Conservation (phyloP, 2,329 filamentous ascomycete genomes). For the Diaporthe vaccinii region DNA sequence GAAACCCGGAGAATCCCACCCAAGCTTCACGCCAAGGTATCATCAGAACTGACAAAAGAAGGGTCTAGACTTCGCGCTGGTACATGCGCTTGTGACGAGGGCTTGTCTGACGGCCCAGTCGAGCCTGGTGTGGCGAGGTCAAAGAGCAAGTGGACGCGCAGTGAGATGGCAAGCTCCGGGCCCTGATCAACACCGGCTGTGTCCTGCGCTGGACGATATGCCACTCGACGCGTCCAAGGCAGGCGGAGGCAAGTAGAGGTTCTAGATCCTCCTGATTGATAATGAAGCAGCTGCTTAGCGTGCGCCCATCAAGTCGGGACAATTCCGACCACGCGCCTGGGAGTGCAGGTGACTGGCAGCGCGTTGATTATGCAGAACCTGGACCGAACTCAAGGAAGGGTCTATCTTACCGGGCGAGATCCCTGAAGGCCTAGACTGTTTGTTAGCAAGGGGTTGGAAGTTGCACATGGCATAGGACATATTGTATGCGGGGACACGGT, state of each 20-base stretch:
- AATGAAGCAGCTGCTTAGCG: constrained; percentile 18
- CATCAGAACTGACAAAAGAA: background rate
- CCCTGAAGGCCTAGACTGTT: constrained; percentile 49
- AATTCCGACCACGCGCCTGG: background rate
- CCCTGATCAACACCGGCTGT: background rate
- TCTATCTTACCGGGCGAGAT: constrained; percentile 49
- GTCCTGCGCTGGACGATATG: background rate
- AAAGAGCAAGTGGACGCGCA: background rate
- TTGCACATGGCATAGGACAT: constrained; percentile 3
- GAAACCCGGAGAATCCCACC: constrained; percentile 28
- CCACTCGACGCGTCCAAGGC: background rate
- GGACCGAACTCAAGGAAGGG: constrained; percentile 23
- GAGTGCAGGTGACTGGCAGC: background rate
- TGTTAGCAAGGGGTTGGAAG: constrained; percentile 37
- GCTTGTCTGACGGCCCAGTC: background rate
- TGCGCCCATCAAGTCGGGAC: constrained; percentile 23
- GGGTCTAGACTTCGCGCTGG: constrained; percentile 17
- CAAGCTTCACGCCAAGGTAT: background rate
- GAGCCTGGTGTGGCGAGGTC: background rate
- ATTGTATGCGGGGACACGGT: background rate
- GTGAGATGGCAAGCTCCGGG: background rate
- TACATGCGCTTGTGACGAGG: constrained; percentile 7
- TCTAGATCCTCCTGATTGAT: background rate
- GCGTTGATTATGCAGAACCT: constrained; percentile 11
- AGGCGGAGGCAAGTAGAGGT: background rate